Conservation (phyloP, 805 yeast species). For the Kuraishia floccosa region DNA sequence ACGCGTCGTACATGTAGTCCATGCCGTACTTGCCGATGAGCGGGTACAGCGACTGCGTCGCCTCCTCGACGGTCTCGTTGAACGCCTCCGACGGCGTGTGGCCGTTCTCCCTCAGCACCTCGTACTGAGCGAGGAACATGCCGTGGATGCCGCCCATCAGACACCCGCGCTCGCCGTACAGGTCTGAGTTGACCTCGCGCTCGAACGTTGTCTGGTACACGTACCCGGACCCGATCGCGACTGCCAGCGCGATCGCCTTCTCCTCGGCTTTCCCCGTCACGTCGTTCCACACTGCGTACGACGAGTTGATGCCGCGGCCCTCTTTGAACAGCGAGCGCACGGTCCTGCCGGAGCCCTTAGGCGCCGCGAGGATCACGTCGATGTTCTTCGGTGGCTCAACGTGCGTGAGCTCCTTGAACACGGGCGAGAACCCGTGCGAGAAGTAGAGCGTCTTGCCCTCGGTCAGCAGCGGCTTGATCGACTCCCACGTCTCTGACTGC, state of each 20-base stretch:
- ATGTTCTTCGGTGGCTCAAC: slow-evolving; percentile 92
- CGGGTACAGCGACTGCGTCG: slow-evolving; percentile 98
- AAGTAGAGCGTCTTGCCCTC: slow-evolving; percentile 97
- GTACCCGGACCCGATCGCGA: slow-evolving; percentile 99
- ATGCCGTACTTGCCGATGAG: slow-evolving; percentile 98
- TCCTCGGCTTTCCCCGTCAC: slow-evolving; percentile 99
- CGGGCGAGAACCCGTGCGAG: slow-evolving; percentile 99
- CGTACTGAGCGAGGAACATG: slow-evolving; percentile 99
- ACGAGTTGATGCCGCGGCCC: slow-evolving; percentile 99
- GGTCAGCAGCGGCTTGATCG: slow-evolving; percentile 83
- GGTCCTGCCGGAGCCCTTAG: slow-evolving; percentile 99
- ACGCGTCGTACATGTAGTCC: slow-evolving; percentile 99
- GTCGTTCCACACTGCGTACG: slow-evolving; percentile 99
- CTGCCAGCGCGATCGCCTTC: slow-evolving; percentile 96
- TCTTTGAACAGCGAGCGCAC: slow-evolving; percentile 98
- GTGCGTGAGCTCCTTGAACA: slow-evolving; percentile 93
- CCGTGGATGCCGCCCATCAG: slow-evolving; percentile 99
- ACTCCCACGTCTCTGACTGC: slow-evolving; percentile 95
- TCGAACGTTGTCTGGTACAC: slow-evolving; percentile 99
- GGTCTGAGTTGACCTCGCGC: slow-evolving; percentile 97
- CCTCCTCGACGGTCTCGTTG: slow-evolving; percentile 99
- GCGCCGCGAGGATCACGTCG: slow-evolving; percentile 97
- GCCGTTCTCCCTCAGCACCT: slow-evolving; percentile 98
- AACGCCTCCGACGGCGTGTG: slow-evolving; percentile 99
- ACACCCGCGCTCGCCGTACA: slow-evolving; percentile 99